Base-by-base conservation (phyloP, 345 rosid genomes). In the Bruguiera parviflora region DNA sequence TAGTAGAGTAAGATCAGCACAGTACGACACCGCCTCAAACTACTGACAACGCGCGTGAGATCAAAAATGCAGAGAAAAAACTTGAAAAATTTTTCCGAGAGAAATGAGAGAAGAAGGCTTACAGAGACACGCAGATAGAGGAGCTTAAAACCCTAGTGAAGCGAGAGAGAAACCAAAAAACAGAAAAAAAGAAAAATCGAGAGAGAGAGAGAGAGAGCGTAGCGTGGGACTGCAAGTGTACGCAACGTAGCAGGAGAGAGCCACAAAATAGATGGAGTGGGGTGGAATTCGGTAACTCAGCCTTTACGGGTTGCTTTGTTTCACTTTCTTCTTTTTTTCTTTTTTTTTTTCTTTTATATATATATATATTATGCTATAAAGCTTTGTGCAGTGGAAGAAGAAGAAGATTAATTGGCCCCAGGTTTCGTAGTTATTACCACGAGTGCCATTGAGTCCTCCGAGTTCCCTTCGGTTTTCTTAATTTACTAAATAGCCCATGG, bases 221-320 rank as follows among this genome's bases (percentile, higher is more conserved):
- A n/a, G 37, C 39, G 22, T 46, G 65, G 35, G 8, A 27, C 59
- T 55, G 68, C 8, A 22, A 46, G 37, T 46, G 11, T 43, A 64
- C 68, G 78, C 73, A 56, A 35, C 78, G 43, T 63, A 47, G 71
- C 25, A 61, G 6, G 28, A 6, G 37, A 13, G 49, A 56, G 22
- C 24, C 1, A 6, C 11, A 18, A 3, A 35, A 22, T 33, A 24
- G 5, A 3, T 21, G 10, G 27, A 13, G 47, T 5, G 7, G 0
- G 19, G 9, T 43, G 31, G 37, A 7, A 33, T 9, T 67, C 15
- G 7, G 21, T 16, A 9, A 24, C 18, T 49, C 32, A 1, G 13
- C 51, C 61, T 66, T 66, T 7, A 55, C 22, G 56, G 70, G 70
- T 18, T 21, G 33, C 32, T 19, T 66, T 21, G n/a, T 66, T 22